A percentile compares a stretch with the other conserved stretches of the same genome.
Conservation (phyloP, 2,329 filamentous ascomycete species). For the Leptographium procerum region DNA sequence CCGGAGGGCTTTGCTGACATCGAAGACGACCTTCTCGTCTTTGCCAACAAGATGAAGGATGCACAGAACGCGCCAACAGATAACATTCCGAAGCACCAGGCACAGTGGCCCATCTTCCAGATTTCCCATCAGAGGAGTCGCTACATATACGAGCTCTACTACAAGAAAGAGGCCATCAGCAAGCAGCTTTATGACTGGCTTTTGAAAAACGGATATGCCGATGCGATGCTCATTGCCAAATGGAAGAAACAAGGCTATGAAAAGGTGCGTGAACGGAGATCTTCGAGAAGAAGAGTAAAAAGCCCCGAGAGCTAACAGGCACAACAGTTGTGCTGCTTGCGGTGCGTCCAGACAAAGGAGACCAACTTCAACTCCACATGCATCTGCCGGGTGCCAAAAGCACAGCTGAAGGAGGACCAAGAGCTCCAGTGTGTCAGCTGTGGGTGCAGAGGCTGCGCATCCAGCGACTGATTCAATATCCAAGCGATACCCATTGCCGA, state of each 20-base stretch:
- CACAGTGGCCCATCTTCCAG: slow-evolving; percentile 94
- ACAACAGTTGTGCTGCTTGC: slow-evolving; percentile 72
- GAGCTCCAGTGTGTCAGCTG: slow-evolving; percentile 91
- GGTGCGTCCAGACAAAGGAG: slow-evolving; percentile 98
- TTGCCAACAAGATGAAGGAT: slow-evolving; percentile 86
- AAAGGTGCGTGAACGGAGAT: slow-evolving; percentile 47
- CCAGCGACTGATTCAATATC: too few relatives aligned
- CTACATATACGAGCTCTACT: slow-evolving; percentile 97
- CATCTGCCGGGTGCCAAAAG: slow-evolving; percentile 87
- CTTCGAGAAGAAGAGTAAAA: neutral
- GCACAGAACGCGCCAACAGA: slow-evolving; percentile 80
- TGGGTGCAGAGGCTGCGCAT: slow-evolving; percentile 83
- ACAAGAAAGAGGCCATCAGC: slow-evolving; percentile 91
- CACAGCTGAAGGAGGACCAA: slow-evolving; percentile 80
- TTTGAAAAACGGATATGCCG: slow-evolving; percentile 91
- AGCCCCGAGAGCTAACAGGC: neutral
- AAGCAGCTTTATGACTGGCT: slow-evolving; percentile 91
- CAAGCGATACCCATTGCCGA: neutral
- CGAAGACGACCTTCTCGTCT: slow-evolving; percentile 75
- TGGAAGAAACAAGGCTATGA: slow-evolving; percentile 99
- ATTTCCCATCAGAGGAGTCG: slow-evolving; percentile 84
- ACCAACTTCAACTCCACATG: slow-evolving; percentile 98
- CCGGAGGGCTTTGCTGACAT: slow-evolving; percentile 82
- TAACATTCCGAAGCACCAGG: slow-evolving; percentile 76
- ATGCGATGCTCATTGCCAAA: slow-evolving; percentile 92